A percentile compares a stretch with the other conserved stretches of the same genome.
These are phyloP conservation scores for Daldinia grandis DNA, from an alignment of 495 filamentous ascomycete species.

Conservation along the genomic window DNA sequence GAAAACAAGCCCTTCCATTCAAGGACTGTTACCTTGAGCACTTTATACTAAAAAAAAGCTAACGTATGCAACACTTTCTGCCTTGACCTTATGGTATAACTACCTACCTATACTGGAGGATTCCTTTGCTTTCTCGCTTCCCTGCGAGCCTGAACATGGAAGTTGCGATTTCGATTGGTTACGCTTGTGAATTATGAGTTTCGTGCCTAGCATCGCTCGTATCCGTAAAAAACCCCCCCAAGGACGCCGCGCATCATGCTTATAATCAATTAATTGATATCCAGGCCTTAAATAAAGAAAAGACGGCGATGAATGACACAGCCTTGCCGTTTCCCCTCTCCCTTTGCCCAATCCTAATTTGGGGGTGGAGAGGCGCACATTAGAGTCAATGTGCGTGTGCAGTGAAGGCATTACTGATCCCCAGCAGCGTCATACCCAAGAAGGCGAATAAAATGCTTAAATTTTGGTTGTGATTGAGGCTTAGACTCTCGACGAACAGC, in stretches of 20 bases:
- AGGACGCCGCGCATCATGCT: constrained; percentile 25
- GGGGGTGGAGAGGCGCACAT: not conserved
- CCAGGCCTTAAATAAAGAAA: not conserved
- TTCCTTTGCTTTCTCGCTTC: not conserved
- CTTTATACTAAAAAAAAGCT: constrained; percentile 4
- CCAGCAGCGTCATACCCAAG: constrained; percentile 88
- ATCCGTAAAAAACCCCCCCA: not conserved
- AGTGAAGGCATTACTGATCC: constrained; percentile 84
- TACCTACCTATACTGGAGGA: not conserved
- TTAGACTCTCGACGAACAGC: constrained; percentile 85
- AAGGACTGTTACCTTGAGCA: not conserved
- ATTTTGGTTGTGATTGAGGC: constrained; percentile 78
- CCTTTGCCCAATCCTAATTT: not conserved
- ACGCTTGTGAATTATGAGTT: not conserved
- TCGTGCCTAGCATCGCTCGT: not conserved
- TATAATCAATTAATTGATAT: not conserved
- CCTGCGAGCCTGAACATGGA: not conserved
- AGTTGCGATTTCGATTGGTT: not conserved
- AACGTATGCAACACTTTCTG: not conserved
- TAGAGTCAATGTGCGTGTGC: constrained; percentile 49
- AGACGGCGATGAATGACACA: not conserved
- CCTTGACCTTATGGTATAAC: not conserved
- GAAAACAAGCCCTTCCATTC: not conserved
- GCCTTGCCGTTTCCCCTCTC: not conserved
- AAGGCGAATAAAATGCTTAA: constrained; percentile 88